A percentile compares a stretch with the other conserved stretches of the same genome.
These are phyloP conservation scores for Tuber melanosporum DNA, from an alignment of 495 filamentous ascomycete genomes.

Conservation along the genomic window DNA sequence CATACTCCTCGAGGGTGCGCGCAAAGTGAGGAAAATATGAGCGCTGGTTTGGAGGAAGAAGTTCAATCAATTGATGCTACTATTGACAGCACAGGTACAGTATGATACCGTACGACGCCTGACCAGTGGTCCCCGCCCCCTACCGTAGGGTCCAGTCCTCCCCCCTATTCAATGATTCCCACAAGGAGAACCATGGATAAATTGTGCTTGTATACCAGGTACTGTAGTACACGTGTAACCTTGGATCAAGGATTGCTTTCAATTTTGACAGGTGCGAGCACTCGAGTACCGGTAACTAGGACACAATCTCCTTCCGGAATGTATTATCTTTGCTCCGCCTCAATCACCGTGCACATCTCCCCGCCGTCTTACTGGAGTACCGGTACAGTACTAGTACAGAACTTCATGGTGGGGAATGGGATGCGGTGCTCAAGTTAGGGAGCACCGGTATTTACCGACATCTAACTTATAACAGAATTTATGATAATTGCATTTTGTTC, in stretches of 20 bases:
- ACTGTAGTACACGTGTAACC: neutral
- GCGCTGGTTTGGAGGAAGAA: neutral
- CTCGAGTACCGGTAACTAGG: constrained; percentile 2
- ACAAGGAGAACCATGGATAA: neutral
- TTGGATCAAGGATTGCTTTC: neutral
- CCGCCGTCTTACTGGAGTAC: neutral
- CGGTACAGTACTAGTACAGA: too few relatives aligned
- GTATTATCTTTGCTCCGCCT: neutral
- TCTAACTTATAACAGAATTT: neutral
- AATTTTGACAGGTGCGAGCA: neutral
- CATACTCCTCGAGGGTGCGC: neutral
- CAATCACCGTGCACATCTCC: constrained; percentile 2
- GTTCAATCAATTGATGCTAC: neutral
- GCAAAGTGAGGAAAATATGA: neutral
- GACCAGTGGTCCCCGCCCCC: neutral
- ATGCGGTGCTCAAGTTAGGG: neutral
- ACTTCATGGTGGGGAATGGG: neutral
- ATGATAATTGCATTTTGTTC: neutral
- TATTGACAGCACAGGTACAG: too few relatives aligned
- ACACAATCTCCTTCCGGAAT: neutral
- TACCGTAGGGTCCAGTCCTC: neutral
- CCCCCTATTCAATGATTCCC: neutral
- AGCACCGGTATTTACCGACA: neutral
- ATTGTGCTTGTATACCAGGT: neutral
- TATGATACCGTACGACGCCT: neutral